Evolutionary conservation across 2,329 filamentous ascomycete genomes (phyloP), one percentile per base, ranked within the genome.

Genomic region (Pleurostoma richardsiae): DNA sequence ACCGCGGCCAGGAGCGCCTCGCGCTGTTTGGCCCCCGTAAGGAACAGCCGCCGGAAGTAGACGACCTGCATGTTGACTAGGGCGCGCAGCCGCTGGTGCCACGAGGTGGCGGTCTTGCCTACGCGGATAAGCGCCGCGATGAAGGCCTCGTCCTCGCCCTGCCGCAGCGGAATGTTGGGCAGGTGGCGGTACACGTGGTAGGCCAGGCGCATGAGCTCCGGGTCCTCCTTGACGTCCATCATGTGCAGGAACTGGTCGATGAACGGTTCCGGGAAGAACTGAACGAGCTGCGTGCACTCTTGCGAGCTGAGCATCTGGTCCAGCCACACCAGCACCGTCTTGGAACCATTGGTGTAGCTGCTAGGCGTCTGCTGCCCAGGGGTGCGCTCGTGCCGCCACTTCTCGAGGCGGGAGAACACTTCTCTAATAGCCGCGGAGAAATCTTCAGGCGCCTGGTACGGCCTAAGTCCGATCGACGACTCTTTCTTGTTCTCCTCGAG

Each of bases 161-260:
- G 80, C 2, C 88, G 85, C 69, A 96, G 92, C 0, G 94, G 91
- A 47, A 99, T 90, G 64, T 99, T 99, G 10, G 94, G 90, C 11
- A 99, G 73, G 61, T 99, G 92, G 5, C 94, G 86, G 73, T 97
- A 99, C 39, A 99, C 94, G 60, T 96, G 91, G 62, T 99, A 99
- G 0, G 94, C 92, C 6, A 96, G 79, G 7, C 88, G 86, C 75
- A 96, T 95, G 3, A 99, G 78, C 66, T 99, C 95, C 0, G 90
- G 91, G 59, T 99, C 94, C 66, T 99, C 94, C 66, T 97, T 97
- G 64, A 99, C 90, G 61, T 99, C 94, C 92, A 99, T 99, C 94
- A 99, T 99, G 72, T 99, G 91, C 44, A 99, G 73, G 10, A 99
- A 80, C 63, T 96, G 88, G 58, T 94, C 88, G 64, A 95, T 94